These are phyloP conservation scores for Jaapia argillacea DNA, from an alignment of 768 basidiomycete genomes.

Conservation along the genomic window DNA sequence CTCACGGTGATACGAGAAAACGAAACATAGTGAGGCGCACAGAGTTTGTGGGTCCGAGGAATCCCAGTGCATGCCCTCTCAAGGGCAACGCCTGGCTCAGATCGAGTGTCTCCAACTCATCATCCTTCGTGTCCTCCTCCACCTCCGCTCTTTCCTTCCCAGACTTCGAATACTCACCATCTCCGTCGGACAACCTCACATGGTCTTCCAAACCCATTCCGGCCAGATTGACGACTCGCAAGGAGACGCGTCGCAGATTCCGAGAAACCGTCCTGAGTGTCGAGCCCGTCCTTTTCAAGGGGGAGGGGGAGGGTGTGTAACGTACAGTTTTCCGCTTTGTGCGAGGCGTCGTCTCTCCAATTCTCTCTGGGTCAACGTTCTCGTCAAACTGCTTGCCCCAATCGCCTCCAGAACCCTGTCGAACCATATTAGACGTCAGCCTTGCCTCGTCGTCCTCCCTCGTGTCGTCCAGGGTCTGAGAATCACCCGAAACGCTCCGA, in stretches of 20 bases:
- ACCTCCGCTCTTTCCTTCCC: slow-evolving; percentile 4
- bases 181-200: slow-evolving; percentile 40
- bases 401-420: slow-evolving; percentile 19
- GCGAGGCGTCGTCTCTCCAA: slow-evolving; percentile 22
- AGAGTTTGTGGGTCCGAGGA: slow-evolving; percentile 59
- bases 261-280: slow-evolving; percentile 49
- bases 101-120: slow-evolving; percentile 31
- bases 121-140: slow-evolving; percentile 10
- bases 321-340: slow-evolving; percentile 35
- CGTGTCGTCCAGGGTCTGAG: slow-evolving; percentile 27
- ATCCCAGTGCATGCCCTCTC: slow-evolving; percentile 70
- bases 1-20: slow-evolving; percentile 67
- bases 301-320: slow-evolving; percentile 45
- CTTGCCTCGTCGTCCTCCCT: slow-evolving; percentile 50
- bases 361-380: slow-evolving; percentile 38
- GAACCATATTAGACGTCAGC: slow-evolving; percentile 45
- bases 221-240: slow-evolving; percentile 77
- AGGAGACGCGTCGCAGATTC: slow-evolving; percentile 50
- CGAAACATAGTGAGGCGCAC: slow-evolving; percentile 55
- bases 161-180: slow-evolving; percentile 22
- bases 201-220: slow-evolving; percentile 51
- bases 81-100: slow-evolving; percentile 38
- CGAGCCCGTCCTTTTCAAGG: slow-evolving; percentile 50
- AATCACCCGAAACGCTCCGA: slow-evolving; percentile 19
- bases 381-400: slow-evolving; percentile 18